A percentile compares a stretch with the other conserved stretches of the same genome.
phyloP scores from a whole-genome alignment of 192 early-diverging fungal species.

The Pilobolus umbonatus region DNA sequence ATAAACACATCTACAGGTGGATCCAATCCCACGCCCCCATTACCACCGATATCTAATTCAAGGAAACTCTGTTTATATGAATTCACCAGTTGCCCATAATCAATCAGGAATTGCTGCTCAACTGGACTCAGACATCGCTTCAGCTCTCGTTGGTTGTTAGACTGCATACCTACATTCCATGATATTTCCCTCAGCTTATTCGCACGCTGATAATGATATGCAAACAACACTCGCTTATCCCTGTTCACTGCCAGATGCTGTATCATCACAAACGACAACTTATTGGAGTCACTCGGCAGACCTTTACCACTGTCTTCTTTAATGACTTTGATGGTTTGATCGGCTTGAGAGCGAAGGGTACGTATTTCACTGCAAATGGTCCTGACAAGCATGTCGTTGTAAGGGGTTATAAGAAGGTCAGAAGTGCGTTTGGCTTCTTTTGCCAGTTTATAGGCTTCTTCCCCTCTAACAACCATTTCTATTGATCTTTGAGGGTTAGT shows the following conservation, averaged over 20 bases:
- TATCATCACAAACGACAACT: conserved; percentile 43
- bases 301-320: conserved; percentile 11
- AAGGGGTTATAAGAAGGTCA: conserved; percentile 62
- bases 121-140: conserved; percentile 27
- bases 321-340: conserved; percentile 19
- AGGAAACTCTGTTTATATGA: conserved; percentile 58
- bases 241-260: conserved; percentile 58
- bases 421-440: conserved; percentile 75
- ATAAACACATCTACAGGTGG: conserved; percentile 92
- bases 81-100: conserved; percentile 62
- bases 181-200: conserved; percentile 61
- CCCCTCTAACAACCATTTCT: no score
- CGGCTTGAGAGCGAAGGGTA: conserved; percentile 47
- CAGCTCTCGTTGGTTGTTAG: conserved; percentile 23
- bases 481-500: no score
- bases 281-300: conserved; percentile 11
- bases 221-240: conserved; percentile 86
- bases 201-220: conserved; percentile 75
- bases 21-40: conserved; percentile 59
- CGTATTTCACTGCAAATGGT: conserved; percentile 78
- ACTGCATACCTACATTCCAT: conserved; percentile 46
- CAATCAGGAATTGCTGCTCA: conserved; percentile 59
- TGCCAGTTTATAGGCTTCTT: conserved; percentile 73
- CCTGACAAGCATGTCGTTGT: conserved; percentile 78
- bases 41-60: conserved; percentile 72